phyloP scores from a whole-genome alignment of 352 stramenopile genomes.

The Pythium brassicae region DNA sequence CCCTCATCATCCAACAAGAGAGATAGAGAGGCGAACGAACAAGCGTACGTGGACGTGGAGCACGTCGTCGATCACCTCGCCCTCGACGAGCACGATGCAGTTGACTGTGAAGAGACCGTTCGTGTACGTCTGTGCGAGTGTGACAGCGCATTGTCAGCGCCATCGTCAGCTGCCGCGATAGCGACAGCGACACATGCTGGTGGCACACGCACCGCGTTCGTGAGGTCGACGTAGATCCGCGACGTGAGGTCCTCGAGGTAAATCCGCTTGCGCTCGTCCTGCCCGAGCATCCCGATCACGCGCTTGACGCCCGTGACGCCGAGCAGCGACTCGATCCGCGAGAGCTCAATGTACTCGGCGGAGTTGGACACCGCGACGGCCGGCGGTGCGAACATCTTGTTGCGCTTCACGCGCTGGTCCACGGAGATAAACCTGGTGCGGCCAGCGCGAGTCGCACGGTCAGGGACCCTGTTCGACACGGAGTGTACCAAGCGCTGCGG shows the following conservation, averaged over 20 bases:
- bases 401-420: constrained; percentile 73
- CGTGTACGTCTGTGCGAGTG: constrained; percentile 54
- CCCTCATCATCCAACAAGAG: too few species aligned
- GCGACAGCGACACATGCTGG: neutral
- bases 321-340: constrained; percentile 83
- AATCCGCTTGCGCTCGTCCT: constrained; percentile 75
- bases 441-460: too few species aligned
- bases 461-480: too few species aligned
- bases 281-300: constrained; percentile 82
- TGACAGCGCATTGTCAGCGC: neutral
- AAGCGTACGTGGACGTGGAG: constrained; percentile 85
- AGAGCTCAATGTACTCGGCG: constrained; percentile 81
- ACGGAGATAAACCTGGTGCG: constrained; percentile 63
- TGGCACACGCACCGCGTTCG: constrained; percentile 28
- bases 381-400: constrained; percentile 76
- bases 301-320: constrained; percentile 69
- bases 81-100: constrained; percentile 91
- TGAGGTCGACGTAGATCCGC: constrained; percentile 73
- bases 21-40: too few species aligned
- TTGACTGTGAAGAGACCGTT: constrained; percentile 91
- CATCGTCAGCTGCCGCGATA: neutral
- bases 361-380: constrained; percentile 47
- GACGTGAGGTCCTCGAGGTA: constrained; percentile 83
- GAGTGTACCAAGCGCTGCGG: too few species aligned
- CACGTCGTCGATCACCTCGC: constrained; percentile 91